Conservation (phyloP, 2,329 filamentous ascomycete genomes). For the Fusarium denticulatum region DNA sequence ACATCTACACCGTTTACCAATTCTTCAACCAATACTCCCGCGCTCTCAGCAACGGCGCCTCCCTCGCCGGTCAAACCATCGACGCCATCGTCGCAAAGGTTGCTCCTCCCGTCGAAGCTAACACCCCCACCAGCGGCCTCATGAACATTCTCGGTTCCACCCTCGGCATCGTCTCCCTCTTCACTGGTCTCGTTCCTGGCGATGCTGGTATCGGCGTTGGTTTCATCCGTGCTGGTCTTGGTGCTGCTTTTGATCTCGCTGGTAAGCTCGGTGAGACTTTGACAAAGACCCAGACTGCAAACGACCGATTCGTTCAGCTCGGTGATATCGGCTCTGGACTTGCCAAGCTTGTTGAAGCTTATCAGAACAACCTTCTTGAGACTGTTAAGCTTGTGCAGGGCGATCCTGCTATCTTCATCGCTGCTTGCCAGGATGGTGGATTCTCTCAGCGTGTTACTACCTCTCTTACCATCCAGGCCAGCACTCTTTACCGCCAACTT, state of each 20-base stretch:
- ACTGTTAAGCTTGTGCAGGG: conserved; percentile 21
- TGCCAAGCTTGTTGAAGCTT: conserved; percentile 6
- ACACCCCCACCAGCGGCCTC: not conserved
- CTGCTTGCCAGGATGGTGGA: conserved; percentile 4
- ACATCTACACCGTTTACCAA: conserved; percentile 26
- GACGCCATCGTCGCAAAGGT: conserved; percentile 16
- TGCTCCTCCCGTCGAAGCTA: conserved; percentile 13
- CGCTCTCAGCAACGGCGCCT: conserved; percentile 15
- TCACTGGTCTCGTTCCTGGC: not conserved
- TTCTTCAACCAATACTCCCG: conserved; percentile 25
- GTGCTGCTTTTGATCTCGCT: not conserved
- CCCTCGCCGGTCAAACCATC: conserved; percentile 18
- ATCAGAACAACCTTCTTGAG: conserved; percentile 15
- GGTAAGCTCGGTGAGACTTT: conserved; percentile 12
- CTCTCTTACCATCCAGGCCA: conserved; percentile 19
- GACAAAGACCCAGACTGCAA: not conserved
- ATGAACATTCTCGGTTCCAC: not conserved
- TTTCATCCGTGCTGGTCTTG: not conserved
- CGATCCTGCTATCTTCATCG: not conserved
- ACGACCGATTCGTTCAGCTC: conserved; percentile 7
- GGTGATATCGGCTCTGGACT: not conserved
- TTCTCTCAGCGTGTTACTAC: conserved; percentile 24
- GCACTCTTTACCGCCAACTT: conserved; percentile 6
- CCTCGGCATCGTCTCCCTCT: not conserved
- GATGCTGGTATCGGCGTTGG: not conserved